phyloP scores from a whole-genome alignment of 2,329 filamentous ascomycete species.

The Gaeumannomyces sp. region DNA sequence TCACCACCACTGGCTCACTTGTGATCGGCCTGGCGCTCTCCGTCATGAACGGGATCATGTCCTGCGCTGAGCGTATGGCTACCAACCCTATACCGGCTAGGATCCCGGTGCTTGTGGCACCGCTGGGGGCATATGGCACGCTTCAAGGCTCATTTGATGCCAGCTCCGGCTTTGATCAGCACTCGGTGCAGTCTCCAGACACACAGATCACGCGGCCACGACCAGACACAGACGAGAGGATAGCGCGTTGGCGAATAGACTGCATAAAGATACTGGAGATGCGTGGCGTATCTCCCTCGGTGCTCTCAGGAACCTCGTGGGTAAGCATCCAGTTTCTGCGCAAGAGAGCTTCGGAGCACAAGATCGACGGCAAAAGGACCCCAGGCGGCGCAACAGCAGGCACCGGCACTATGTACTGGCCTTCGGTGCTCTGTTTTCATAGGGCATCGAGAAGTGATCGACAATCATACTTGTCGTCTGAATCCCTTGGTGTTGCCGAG shows the following conservation, averaged over 20 bases:
- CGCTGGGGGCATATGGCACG: slow-evolving; percentile 44
- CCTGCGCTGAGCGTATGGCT: slow-evolving; percentile 37
- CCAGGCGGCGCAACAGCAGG: slow-evolving; percentile 18
- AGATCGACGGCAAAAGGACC: slow-evolving; percentile 3
- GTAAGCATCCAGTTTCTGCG: slow-evolving; percentile 31
- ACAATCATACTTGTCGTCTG: not conserved
- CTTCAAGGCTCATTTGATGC: slow-evolving; percentile 30
- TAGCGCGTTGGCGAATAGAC: slow-evolving; percentile 41
- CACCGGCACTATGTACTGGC: slow-evolving; percentile 23
- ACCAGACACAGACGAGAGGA: slow-evolving; percentile 33
- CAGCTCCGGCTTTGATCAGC: slow-evolving; percentile 25
- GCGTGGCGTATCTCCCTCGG: slow-evolving; percentile 39
- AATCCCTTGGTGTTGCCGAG: not conserved
- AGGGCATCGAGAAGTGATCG: slow-evolving; percentile 27
- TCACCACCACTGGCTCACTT: slow-evolving; percentile 50
- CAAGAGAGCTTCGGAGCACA: slow-evolving; percentile 1
- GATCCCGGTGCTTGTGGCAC: slow-evolving; percentile 45
- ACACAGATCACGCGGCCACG: slow-evolving; percentile 40
- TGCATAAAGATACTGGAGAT: slow-evolving; percentile 46
- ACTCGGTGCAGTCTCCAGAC: slow-evolving; percentile 45
- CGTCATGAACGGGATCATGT: slow-evolving; percentile 39
- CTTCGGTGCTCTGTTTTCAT: slow-evolving; percentile 21
- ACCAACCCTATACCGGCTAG: slow-evolving; percentile 34
- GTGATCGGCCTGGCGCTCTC: slow-evolving; percentile 44
- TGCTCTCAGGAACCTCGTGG: slow-evolving; percentile 42